phyloP scores from a whole-genome alignment of 2,329 filamentous ascomycete species.

The Fonsecaea nubica region DNA sequence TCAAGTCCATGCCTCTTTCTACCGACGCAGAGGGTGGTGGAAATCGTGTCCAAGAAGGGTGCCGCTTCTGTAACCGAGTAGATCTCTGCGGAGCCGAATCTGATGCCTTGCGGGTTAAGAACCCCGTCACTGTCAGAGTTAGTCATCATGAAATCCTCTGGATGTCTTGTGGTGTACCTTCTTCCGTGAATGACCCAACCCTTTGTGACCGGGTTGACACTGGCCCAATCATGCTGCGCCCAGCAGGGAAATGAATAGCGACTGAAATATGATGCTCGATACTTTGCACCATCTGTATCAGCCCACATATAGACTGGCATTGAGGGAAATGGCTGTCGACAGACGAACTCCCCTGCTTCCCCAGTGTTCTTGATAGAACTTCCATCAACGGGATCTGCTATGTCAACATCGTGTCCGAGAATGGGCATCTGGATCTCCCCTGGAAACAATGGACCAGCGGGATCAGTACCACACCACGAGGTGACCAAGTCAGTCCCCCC shows the following conservation, averaged over 20 bases:
- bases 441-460: conserved; percentile 65
- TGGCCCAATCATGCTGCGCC: conserved; percentile 32
- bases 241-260: conserved; percentile 40
- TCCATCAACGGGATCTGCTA: conserved; percentile 25
- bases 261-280: conserved; percentile 49
- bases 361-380: conserved; percentile 50
- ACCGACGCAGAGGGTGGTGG: conserved; percentile 26
- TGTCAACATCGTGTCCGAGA: conserved; percentile 52
- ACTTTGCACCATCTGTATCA: conserved; percentile 59
- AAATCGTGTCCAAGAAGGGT: conserved; percentile 8
- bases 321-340: conserved; percentile 74
- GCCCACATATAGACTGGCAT: conserved; percentile 72
- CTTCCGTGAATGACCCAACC: conserved; percentile 49
- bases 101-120: conserved; percentile 77
- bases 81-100: conserved; percentile 81
- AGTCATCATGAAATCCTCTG: not conserved
- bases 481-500: conserved; percentile 43
- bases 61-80: conserved; percentile 69
- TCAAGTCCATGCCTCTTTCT: conserved; percentile 23
- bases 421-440: conserved; percentile 62
- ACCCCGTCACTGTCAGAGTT: conserved; percentile 67
- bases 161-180: conserved; percentile 41
- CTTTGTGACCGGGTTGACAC: conserved; percentile 70
- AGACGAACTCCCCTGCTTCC: conserved; percentile 76
- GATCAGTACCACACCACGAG: conserved; percentile 46